Evolutionary conservation across 2,329 filamentous ascomycete species (phyloP).

Genomic region (Salinomyces thailandicus): DNA sequence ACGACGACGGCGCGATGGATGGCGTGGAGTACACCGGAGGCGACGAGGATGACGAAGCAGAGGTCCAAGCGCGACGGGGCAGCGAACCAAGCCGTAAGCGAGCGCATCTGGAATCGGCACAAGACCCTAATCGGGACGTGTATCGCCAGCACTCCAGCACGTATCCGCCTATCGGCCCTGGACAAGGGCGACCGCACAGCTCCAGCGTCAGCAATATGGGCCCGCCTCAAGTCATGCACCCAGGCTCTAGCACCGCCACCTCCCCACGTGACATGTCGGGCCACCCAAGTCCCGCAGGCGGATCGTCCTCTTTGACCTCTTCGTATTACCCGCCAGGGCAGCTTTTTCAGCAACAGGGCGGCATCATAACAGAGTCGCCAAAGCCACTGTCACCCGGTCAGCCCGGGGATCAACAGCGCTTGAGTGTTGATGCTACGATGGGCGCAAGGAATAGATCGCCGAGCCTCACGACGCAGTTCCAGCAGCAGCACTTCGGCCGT

Average conservation of each 20-base stretch:
- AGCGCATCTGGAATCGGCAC: conserved; percentile 52
- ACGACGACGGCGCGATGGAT: conserved; percentile 60
- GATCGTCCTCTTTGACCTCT: conserved; percentile 11
- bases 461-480: conserved; percentile 54
- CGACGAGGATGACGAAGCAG: conserved; percentile 50
- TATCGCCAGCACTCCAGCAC: conserved; percentile 62
- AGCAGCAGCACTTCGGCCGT: conserved; percentile 53
- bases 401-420: conserved; percentile 37
- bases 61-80: conserved; percentile 43
- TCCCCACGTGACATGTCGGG: conserved; percentile 30
- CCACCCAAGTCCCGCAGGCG: conserved; percentile 18
- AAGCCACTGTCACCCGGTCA: conserved; percentile 67
- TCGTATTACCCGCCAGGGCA: conserved; percentile 31
- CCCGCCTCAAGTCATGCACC: conserved; percentile 26
- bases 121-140: conserved; percentile 43
- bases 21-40: conserved; percentile 47
- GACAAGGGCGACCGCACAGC: conserved; percentile 20
- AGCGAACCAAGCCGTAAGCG: conserved; percentile 67
- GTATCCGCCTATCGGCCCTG: conserved; percentile 57
- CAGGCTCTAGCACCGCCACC: conserved; percentile 20
- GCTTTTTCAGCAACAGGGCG: conserved; percentile 49
- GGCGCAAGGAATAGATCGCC: conserved; percentile 49
- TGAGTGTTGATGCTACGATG: conserved; percentile 40
- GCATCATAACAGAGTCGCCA: conserved; percentile 71
- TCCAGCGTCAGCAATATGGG: conserved; percentile 24